Evolutionary conservation across 208 protist species (phyloP), one percentile per base, ranked within the genome.

Genomic region (Leishmania amazonensis): DNA sequence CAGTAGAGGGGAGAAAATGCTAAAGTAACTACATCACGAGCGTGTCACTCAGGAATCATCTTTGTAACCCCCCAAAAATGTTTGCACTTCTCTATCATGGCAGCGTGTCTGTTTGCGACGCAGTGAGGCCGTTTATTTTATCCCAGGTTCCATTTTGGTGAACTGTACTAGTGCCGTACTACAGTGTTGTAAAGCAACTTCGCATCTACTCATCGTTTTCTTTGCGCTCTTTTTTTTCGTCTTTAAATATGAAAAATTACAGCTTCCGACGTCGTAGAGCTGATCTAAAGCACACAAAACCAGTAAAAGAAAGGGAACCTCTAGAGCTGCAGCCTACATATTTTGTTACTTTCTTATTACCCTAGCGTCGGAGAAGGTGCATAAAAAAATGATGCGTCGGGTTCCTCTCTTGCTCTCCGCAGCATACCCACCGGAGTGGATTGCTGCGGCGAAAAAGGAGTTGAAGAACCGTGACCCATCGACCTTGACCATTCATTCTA

Each of bases 381-480:
- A 40, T 3, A 49, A 72, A 49, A 72, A 83, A 75, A 88, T 90
- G 79, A 87, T 89, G 78, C 95, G 98, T 75, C 88, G 98, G 64
- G 87, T 81, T 75, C 93, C 93, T 72, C 45, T 98, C 9, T 11
- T 85, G n/a, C 75, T 87, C 19, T 68, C 78, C 57, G 58, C 72
- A 15, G 80, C 75, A 38, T 82, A 90, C 72, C 90, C 90, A 3
- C 24, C 81, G 45, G 73, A 89, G 65, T 99, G 97, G 97, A 62
- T 86, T 9, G 86, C 89, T 54, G 68, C 81, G 9, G 95, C 96
- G 49, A 92, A 87, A 47, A 98, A 98, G 71, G 96, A 99, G 76
- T 78, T 97, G 38, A 94, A 85, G 35, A 91, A 87, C 58, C 84
- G 96, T 51, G 91, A 96, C 49, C 58, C 84, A 1, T 75, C 90